Evolutionary conservation across 495 filamentous ascomycete species (phyloP).

Genomic region (Penicillium manginii): DNA sequence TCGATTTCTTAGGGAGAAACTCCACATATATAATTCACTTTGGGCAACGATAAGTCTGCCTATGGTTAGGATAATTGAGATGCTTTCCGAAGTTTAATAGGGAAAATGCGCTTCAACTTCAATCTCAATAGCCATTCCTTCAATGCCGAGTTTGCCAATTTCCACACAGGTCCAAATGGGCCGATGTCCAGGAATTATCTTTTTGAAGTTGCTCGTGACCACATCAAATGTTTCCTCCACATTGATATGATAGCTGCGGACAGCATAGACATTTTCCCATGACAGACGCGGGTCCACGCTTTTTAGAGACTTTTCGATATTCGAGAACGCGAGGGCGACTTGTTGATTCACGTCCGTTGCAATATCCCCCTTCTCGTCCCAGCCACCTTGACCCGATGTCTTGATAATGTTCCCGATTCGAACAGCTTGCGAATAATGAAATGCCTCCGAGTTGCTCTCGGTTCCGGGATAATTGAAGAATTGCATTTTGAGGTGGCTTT

Average conservation of each 20-base stretch:
- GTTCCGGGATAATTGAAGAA: constrained; percentile 22
- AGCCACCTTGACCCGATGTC: constrained; percentile 23
- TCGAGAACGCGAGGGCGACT: constrained; percentile 2
- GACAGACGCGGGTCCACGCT: constrained; percentile 15
- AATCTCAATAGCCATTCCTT: constrained; percentile 20
- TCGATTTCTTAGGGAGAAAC: too few relatives aligned
- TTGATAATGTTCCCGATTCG: constrained; percentile 17
- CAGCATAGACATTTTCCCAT: constrained; percentile 20
- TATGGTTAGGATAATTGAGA: too few relatives aligned
- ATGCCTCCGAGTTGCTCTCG: constrained; percentile 19
- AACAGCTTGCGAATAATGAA: constrained; percentile 22
- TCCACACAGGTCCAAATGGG: constrained; percentile 23
- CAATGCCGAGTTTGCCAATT: constrained; percentile 20
- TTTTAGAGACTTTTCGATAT: constrained; percentile 8
- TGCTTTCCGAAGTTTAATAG: not conserved
- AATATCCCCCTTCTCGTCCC: constrained; percentile 15
- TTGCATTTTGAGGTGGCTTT: constrained; percentile 7
- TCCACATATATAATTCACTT: not conserved
- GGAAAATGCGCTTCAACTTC: constrained; percentile 20
- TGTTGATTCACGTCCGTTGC: constrained; percentile 11
- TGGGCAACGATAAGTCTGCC: not conserved
- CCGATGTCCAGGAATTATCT: constrained; percentile 11
- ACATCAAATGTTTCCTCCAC: constrained; percentile 20
- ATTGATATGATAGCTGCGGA: constrained; percentile 21
- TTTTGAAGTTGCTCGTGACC: constrained; percentile 22